A percentile compares a stretch with the other conserved stretches of the same genome.
Evolutionary conservation across 257 asterid genomes (phyloP).

Genomic region (Nicotiana tomentosiformis): DNA sequence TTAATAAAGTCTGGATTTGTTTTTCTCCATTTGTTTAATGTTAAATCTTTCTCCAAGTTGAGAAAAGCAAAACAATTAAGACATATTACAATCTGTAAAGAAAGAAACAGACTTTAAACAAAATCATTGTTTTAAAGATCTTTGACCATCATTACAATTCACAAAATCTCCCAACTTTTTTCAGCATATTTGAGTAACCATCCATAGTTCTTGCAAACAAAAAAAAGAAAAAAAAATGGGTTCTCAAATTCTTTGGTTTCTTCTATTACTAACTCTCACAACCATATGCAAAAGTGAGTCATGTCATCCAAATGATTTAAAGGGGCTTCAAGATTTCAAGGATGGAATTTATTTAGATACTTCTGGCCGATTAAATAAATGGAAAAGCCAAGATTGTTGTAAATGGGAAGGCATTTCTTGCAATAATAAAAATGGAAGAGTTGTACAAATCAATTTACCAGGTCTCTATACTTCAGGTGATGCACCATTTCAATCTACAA

Average conservation of each 20-base stretch:
- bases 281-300: not conserved
- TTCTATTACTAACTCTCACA: constrained; percentile 28
- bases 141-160: constrained; percentile 13
- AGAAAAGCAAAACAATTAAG: constrained; percentile 18
- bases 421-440: constrained; percentile 38
- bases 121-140: not conserved
- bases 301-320: constrained; percentile 54
- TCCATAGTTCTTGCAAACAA: not conserved
- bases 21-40: not conserved
- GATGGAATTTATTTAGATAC: constrained; percentile 31
- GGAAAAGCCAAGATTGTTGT: constrained; percentile 50
- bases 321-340: constrained; percentile 42
- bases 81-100: constrained; percentile 37
- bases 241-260: constrained; percentile 17
- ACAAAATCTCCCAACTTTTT: not conserved
- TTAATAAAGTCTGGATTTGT: not conserved
- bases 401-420: constrained; percentile 53
- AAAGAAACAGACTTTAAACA: constrained; percentile 3
- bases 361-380: constrained; percentile 34
- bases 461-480: constrained; percentile 31
- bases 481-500: constrained; percentile 34
- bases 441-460: constrained; percentile 47
- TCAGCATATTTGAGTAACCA: not conserved
- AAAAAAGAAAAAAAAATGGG: constrained; percentile 24
- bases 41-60: not conserved